phyloP scores from a whole-genome alignment of 176 grass and related monocot genomes.

The Cymbopogon citratus region DNA sequence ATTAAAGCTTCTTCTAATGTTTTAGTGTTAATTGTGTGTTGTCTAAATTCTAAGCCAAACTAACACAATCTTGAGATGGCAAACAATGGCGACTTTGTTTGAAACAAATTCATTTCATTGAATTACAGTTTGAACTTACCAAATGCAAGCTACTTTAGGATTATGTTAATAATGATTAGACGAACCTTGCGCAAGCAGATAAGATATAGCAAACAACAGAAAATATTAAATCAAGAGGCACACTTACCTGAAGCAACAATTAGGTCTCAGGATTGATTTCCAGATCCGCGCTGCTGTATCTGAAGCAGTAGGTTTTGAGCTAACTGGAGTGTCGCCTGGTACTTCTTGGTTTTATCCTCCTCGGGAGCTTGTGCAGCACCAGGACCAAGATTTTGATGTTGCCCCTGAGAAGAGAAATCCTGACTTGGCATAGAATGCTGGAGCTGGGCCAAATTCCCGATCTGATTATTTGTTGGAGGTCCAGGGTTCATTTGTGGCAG shows the following conservation, averaged over 20 bases:
- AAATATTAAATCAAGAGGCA: neutral
- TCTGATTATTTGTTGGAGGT: constrained; percentile 40
- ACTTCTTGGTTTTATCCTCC: constrained; percentile 89
- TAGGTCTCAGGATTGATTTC: constrained; percentile 49
- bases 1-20: neutral
- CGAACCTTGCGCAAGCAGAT: neutral
- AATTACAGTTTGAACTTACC: neutral
- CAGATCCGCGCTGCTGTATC: constrained; percentile 62
- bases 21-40: neutral
- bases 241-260: constrained; percentile 27
- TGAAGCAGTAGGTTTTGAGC: constrained; percentile 71
- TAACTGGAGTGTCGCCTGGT: constrained; percentile 85
- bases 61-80: neutral
- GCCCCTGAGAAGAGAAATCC: constrained; percentile 39
- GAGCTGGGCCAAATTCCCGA: constrained; percentile 27
- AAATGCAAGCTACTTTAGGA: constrained; percentile 10
- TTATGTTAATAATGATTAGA: neutral
- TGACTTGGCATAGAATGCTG: constrained; percentile 20
- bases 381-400: constrained; percentile 40
- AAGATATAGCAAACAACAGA: neutral
- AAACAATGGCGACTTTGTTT: neutral
- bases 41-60: neutral
- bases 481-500: constrained; percentile 27
- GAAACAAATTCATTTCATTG: neutral
- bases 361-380: constrained; percentile 39